Base-by-base conservation (phyloP, 495 filamentous ascomycete species). In the Penicillium alfredii region DNA sequence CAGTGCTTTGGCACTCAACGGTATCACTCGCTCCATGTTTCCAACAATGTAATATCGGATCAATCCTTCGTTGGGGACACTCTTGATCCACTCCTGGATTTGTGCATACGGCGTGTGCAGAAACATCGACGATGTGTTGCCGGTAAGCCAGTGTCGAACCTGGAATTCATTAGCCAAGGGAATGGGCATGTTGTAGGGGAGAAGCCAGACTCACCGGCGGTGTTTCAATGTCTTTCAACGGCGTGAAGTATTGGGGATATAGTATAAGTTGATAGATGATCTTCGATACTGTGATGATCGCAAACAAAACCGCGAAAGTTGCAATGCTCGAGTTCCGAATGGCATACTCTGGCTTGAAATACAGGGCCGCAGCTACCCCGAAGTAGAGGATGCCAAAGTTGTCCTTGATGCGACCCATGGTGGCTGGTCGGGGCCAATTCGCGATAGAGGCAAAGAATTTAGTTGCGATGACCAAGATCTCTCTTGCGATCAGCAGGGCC, bases 11-110 rank as follows among this genome's bases (percentile, higher is more conserved):
- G 86, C 72, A 4, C 61, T 74, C 1, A 77, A 81, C 14, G 81
- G 43, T 1, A 89, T 45, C 3, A 94, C 47, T 25, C 87, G 71
- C 51, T 94, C 86, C 4, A 66, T 38, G 49, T 93, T 90, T 41
- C 82, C 77, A 4, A 80, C 35, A 10, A 62, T 45, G 13, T 69
- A 68, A 35, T 90, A 96, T 5, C 80, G 74, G 19, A 97, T 78
- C 11, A 96, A 42, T 6, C 90, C 90, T 27, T 89, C 70, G 49
- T 95, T 87, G 2, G 85, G 84, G 11, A 93, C 59, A 0, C 56
- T 71, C 22, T 80, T 68, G 12, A 73, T 51, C 87, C 85, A 90
- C 25, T 78, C 60, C 17, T 58, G 53, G 55, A 76, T 65, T 0
- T 75, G 74, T 8, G 56, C 52, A 11, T 81, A 84, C 0, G 77